These are phyloP conservation scores for Lupinus albus DNA, from an alignment of 306 rosid genomes.

Conservation along the genomic window DNA sequence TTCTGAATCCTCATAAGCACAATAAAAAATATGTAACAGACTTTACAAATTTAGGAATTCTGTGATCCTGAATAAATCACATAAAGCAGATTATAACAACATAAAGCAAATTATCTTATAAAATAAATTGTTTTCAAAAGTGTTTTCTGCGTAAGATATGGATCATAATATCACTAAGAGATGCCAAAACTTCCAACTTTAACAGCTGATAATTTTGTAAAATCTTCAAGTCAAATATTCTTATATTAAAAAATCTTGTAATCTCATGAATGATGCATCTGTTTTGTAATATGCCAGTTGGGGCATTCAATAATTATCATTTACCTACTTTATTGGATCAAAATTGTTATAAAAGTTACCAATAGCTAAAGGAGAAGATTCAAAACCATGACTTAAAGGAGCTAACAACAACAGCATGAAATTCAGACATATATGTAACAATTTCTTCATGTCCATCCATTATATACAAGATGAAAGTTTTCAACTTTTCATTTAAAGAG, in stretches of 20 bases:
- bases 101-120: conserved; percentile 20
- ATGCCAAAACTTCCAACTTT: conserved; percentile 15
- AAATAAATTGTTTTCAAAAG: neutral
- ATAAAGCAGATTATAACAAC: conserved; percentile 23
- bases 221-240: conserved; percentile 12
- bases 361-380: conserved; percentile 6
- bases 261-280: conserved; percentile 10
- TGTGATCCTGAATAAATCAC: conserved; percentile 16
- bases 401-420: conserved; percentile 10
- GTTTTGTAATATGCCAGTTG: conserved; percentile 31
- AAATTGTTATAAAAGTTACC: neutral
- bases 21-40: neutral
- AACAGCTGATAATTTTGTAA: conserved; percentile 16
- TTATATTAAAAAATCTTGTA: conserved; percentile 7
- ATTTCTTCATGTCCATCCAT: conserved; percentile 46
- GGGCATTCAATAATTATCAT: conserved; percentile 8
- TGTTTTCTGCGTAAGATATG: conserved; percentile 6
- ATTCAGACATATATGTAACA: conserved; percentile 10
- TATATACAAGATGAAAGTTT: conserved; percentile 47
- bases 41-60: conserved; percentile 17
- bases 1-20: conserved; percentile 21
- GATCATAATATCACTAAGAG: neutral
- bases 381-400: conserved; percentile 11
- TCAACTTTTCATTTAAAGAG: conserved; percentile 56
- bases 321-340: neutral